A percentile compares a stretch with the other conserved stretches of the same genome.
Conservation (phyloP, 73 alveolate genomes). For the Paramecium tetraurelia region DNA sequence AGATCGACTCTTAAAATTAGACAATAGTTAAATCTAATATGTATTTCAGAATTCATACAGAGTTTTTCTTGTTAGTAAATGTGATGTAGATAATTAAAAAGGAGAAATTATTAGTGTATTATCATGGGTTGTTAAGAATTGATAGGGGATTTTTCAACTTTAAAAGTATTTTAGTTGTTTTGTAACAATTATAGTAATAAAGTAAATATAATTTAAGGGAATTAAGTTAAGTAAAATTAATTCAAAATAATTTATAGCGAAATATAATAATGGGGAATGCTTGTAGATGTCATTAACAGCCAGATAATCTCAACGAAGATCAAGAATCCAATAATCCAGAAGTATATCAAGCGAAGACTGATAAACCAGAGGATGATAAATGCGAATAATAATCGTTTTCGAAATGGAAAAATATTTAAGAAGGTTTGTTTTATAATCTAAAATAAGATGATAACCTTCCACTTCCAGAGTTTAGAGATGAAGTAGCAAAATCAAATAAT, state of each 20-base stretch:
- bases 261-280: slow-evolving; percentile 1
- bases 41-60: background rate
- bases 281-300: background rate
- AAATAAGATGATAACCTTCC: background rate
- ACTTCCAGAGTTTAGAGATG: slow-evolving; percentile 3
- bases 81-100: too few relatives aligned
- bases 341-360: background rate
- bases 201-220: background rate
- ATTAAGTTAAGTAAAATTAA: background rate
- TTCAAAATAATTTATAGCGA: background rate
- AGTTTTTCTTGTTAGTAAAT: background rate
- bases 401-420: slow-evolving; percentile 5
- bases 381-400: slow-evolving; percentile 3
- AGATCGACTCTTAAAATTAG: background rate
- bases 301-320: background rate
- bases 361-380: background rate
- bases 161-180: background rate
- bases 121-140: background rate
- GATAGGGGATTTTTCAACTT: background rate
- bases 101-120: too few relatives aligned
- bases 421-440: background rate
- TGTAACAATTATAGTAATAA: background rate
- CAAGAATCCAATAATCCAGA: background rate
- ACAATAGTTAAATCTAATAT: too few relatives aligned
- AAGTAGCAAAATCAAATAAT: background rate